A percentile compares a stretch with the other conserved stretches of the same genome.
phyloP scores from a whole-genome alignment of 2,329 filamentous ascomycete species.

The Alternaria angustiovoidea region DNA sequence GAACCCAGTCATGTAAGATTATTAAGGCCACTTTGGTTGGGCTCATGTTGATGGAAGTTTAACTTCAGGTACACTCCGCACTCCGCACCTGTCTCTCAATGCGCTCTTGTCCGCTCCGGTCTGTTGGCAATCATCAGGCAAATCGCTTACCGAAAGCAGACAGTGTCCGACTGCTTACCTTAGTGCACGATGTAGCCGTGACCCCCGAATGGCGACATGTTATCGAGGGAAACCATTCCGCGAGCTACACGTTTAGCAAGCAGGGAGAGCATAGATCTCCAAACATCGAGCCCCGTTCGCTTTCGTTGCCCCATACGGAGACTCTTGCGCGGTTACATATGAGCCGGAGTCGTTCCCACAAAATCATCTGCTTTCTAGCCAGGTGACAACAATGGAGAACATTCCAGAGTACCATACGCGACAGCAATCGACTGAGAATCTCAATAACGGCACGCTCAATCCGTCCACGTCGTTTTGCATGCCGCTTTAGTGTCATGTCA shows the following conservation, averaged over 20 bases:
- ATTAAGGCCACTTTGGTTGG: conserved; percentile 10
- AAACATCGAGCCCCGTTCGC: conserved; percentile 5
- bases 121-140: conserved; percentile 5
- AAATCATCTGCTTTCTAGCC: not conserved
- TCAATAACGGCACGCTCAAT: conserved; percentile 15
- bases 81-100: conserved; percentile 11
- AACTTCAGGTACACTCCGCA: conserved; percentile 40
- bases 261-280: conserved; percentile 7
- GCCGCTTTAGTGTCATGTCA: conserved; percentile 18
- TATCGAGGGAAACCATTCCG: not conserved
- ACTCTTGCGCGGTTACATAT: not conserved
- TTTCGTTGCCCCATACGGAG: conserved; percentile 3
- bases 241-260: conserved; percentile 7
- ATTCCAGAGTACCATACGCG: conserved; percentile 20
- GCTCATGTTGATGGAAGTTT: conserved; percentile 22
- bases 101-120: conserved; percentile 17
- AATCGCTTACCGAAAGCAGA: conserved; percentile 14
- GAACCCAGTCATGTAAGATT: conserved; percentile 24
- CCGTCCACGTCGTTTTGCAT: conserved; percentile 6
- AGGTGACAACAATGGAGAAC: conserved; percentile 5
- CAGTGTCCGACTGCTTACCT: conserved; percentile 4
- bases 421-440: conserved; percentile 15
- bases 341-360: not conserved
- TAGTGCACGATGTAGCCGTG: conserved; percentile 10
- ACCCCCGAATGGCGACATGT: not conserved